phyloP scores from a whole-genome alignment of 768 basidiomycete genomes.

The Favolaschia claudopus region DNA sequence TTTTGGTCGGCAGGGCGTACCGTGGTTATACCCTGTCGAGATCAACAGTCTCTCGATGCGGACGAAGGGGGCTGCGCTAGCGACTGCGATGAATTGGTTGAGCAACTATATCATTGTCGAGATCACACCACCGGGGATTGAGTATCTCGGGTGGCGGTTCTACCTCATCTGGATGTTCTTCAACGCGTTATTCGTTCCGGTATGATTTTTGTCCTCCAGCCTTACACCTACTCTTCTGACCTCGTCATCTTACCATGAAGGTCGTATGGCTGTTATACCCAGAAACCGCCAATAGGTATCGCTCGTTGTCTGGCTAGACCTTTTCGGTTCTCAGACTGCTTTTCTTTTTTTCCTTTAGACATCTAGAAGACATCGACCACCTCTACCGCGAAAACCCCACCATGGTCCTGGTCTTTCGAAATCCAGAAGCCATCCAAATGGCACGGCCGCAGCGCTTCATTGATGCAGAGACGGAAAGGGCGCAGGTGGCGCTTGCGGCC shows the following conservation, averaged over 20 bases:
- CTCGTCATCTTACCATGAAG: constrained; percentile 29
- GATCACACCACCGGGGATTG: constrained; percentile 55
- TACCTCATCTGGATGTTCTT: constrained; percentile 59
- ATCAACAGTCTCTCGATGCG: constrained; percentile 60
- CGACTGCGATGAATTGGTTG: constrained; percentile 59
- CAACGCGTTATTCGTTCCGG: constrained; percentile 57
- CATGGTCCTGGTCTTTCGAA: constrained; percentile 50
- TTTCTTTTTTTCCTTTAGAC: constrained; percentile 30
- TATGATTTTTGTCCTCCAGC: constrained; percentile 29
- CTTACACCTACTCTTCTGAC: background rate
- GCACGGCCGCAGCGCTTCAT: constrained; percentile 52
- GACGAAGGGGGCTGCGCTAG: constrained; percentile 57
- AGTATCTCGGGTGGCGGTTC: constrained; percentile 55
- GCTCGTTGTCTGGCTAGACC: background rate
- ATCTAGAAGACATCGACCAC: constrained; percentile 57
- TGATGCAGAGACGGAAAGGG: constrained; percentile 44
- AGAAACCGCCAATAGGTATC: constrained; percentile 50
- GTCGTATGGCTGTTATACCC: constrained; percentile 56
- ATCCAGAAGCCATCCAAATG: constrained; percentile 52
- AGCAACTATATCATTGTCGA: constrained; percentile 61
- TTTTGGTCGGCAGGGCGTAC: constrained; percentile 45
- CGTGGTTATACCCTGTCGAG: constrained; percentile 60
- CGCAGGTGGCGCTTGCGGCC: constrained; percentile 8
- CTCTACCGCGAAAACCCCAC: constrained; percentile 53
- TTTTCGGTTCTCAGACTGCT: background rate